A percentile compares a stretch with the other conserved stretches of the same genome.
Evolutionary conservation across 306 rosid species (phyloP).

Genomic region (Vachellia pachyceras): DNA sequence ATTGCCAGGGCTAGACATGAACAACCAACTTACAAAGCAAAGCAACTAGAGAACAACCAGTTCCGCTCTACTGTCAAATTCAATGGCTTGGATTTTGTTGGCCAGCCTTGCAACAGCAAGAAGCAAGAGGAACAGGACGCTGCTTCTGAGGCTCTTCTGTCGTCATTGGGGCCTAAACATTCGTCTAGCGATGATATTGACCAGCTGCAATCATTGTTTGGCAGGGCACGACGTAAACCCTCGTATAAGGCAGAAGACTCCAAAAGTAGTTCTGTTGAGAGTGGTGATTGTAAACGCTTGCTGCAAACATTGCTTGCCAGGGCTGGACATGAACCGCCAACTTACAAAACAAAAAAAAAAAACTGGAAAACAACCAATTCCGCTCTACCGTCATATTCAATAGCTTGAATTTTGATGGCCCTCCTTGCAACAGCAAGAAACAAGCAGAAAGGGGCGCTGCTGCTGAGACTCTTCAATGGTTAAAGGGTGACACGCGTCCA

Average conservation of each 20-base stretch:
- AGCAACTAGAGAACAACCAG: slow-evolving; percentile 66
- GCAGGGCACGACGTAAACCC: not conserved
- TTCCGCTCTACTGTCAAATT: slow-evolving; percentile 82
- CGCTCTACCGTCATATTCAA: slow-evolving; percentile 83
- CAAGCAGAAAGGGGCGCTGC: slow-evolving; percentile 90
- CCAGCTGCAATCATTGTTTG: slow-evolving; percentile 28
- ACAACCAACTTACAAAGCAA: slow-evolving; percentile 80
- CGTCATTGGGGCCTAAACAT: slow-evolving; percentile 77
- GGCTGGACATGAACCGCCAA: slow-evolving; percentile 81
- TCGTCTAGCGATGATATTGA: slow-evolving; percentile 56
- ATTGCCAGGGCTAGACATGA: slow-evolving; percentile 83
- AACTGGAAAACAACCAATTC: slow-evolving; percentile 71
- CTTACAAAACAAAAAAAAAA: slow-evolving; percentile 81
- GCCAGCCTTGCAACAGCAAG: slow-evolving; percentile 72
- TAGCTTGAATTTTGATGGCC: slow-evolving; percentile 79
- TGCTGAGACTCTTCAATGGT: slow-evolving; percentile 82
- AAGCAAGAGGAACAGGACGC: slow-evolving; percentile 86
- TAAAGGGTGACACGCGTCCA: slow-evolving; percentile 71
- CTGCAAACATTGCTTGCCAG: slow-evolving; percentile 78
- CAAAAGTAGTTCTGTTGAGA: slow-evolving; percentile 27
- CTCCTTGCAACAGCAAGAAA: slow-evolving; percentile 72
- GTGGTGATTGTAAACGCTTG: slow-evolving; percentile 63
- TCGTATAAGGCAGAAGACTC: not conserved
- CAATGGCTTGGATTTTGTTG: slow-evolving; percentile 83
- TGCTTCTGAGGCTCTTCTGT: slow-evolving; percentile 82